These are phyloP conservation scores for Globisporangium okanoganense DNA, from an alignment of 352 stramenopile genomes.

Conservation along the genomic window DNA sequence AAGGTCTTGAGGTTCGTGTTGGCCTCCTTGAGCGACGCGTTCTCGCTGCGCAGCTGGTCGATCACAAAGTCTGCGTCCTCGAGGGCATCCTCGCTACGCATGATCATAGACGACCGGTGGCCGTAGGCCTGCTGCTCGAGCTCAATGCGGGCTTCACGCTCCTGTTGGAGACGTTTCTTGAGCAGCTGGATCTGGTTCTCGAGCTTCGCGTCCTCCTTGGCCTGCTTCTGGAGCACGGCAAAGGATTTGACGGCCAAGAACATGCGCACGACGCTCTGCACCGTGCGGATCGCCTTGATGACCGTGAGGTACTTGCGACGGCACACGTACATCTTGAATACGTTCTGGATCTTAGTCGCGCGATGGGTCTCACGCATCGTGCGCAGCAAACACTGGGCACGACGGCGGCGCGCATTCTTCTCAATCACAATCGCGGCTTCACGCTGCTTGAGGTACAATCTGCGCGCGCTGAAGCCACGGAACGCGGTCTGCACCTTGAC, in stretches of 20 bases:
- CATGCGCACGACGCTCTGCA: constrained; percentile 83
- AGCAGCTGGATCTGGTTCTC: constrained; percentile 94
- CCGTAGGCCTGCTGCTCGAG: constrained; percentile 71
- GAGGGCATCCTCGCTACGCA: constrained; percentile 73
- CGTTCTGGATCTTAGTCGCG: constrained; percentile 79
- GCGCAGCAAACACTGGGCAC: constrained; percentile 55
- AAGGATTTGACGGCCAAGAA: constrained; percentile 75
- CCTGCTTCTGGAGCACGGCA: constrained; percentile 74
- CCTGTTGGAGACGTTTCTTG: constrained; percentile 90
- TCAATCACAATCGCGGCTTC: constrained; percentile 59
- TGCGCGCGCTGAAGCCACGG: constrained; percentile 37
- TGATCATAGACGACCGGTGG: constrained; percentile 68
- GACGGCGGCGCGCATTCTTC: constrained; percentile 54
- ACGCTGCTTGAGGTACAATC: constrained; percentile 63
- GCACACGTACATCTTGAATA: constrained; percentile 80
- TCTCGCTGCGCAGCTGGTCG: constrained; percentile 80
- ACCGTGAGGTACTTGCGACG: constrained; percentile 61
- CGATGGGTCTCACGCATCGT: constrained; percentile 60
- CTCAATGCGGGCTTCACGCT: constrained; percentile 82
- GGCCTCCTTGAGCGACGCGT: constrained; percentile 77
- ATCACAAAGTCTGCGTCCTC: constrained; percentile 82
- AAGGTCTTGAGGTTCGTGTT: constrained; percentile 84
- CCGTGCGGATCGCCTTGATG: constrained; percentile 61
- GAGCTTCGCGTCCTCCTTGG: constrained; percentile 94
- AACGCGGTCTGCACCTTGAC: constrained; percentile 59